Base-by-base conservation (phyloP, 1,284 basidiomycete species). In the Laetiporus sulphureus region DNA sequence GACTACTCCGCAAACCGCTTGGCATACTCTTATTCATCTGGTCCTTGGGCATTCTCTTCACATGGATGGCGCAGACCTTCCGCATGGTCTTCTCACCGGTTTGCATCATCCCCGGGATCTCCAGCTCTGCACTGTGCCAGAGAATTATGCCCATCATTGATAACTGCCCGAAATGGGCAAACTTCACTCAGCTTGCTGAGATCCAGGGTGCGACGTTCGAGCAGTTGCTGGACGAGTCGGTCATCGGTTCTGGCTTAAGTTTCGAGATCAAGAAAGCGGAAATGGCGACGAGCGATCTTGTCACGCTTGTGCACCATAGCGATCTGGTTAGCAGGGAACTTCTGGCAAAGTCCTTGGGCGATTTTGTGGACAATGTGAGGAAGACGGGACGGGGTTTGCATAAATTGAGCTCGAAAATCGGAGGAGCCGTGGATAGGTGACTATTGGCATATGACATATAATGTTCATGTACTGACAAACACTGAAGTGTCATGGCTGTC, bases 231-330 rank as follows among this genome's bases (percentile, higher is more conserved):
- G 78, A 75, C 37, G 72, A 76, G 36, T 66, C 75, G 0, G 67
- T 69, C 0, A 76, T 75, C 2, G 70, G 77, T 1, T 73, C 77
- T 0, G 68, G 67, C 3, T 57, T 86, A 25, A 75, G 80, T 8
- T 56, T 83, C 21, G 73, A 83, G 46, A 73, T 87, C 45, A 78
- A 83, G 61, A 78, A 78, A 58, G 77, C 80, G n/a, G 78, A 86
- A 53, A 77, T 87, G 70, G 83, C 83, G 7, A 83, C 78, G 1
- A 64, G 58, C 24, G 83, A 87, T 55, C 64, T 87, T 35, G 63
- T 75, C 16, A 70, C 73, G 4, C 64, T 84, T 19, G 78, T 85
- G 15, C 68, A 68, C 19, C 60, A 69, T 44, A 85, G 84, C 55
- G 63, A 78, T 15, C 59, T 87, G 52, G 71, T 64, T 43, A 73